A percentile compares a stretch with the other conserved stretches of the same genome.
Conservation (phyloP, 768 basidiomycete genomes). For the Hypsizygus marmoreus region DNA sequence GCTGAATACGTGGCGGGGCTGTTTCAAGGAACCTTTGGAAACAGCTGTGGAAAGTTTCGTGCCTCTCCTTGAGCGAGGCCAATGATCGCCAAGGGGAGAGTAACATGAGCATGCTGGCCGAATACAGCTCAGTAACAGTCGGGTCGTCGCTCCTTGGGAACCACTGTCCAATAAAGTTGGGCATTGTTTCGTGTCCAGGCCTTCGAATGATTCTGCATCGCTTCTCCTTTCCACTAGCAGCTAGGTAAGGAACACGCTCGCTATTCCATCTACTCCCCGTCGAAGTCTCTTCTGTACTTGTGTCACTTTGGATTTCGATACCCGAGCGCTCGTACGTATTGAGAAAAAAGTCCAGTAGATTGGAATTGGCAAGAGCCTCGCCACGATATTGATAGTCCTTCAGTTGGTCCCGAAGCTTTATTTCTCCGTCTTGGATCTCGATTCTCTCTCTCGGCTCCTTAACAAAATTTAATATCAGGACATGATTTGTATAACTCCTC, state of each 20-base stretch:
- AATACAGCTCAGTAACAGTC: conserved; percentile 22
- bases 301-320: neutral
- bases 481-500: no score
- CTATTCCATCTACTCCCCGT: no score
- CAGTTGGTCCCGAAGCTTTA: conserved; percentile 19
- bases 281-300: conserved; percentile 14
- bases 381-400: conserved; percentile 22
- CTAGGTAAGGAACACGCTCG: conserved; percentile 19
- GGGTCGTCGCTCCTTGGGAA: conserved; percentile 26
- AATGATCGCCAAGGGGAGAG: conserved; percentile 35
- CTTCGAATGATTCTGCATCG: conserved; percentile 20
- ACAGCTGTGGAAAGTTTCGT: conserved; percentile 18
- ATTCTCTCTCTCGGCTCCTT: neutral
- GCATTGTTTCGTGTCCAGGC: conserved; percentile 33
- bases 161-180: conserved; percentile 32
- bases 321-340: conserved; percentile 21
- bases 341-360: conserved; percentile 17
- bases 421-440: neutral
- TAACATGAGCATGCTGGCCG: conserved; percentile 31
- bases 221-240: conserved; percentile 5
- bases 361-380: conserved; percentile 3
- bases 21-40: conserved; percentile 17
- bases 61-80: conserved; percentile 19
- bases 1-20: conserved; percentile 7
- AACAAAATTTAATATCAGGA: neutral